Conservation (phyloP, 2,329 filamentous ascomycete genomes). For the Lanzia echinophila region DNA sequence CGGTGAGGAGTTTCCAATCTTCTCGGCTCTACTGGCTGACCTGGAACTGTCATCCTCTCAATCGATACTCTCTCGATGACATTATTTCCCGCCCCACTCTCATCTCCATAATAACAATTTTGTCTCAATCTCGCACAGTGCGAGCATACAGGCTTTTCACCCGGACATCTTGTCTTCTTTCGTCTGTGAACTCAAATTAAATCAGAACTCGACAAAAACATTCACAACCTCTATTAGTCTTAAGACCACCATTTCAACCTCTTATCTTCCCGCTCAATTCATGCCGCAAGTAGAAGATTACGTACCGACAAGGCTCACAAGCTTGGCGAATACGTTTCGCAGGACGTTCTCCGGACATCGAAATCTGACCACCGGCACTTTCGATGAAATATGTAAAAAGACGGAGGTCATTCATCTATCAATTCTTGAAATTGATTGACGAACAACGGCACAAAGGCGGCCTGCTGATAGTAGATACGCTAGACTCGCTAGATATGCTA, state of each 20-base stretch:
- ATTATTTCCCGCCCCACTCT: slow-evolving; percentile 11
- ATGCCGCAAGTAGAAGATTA: not conserved
- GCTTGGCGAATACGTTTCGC: slow-evolving; percentile 29
- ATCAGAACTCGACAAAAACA: not conserved
- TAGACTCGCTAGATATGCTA: not conserved
- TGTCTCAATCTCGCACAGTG: slow-evolving; percentile 43
- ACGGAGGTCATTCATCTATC: slow-evolving; percentile 1
- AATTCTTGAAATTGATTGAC: not conserved
- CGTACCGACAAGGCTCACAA: slow-evolving; percentile 34
- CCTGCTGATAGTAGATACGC: not conserved
- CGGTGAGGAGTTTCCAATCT: not conserved
- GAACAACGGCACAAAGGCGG: not conserved
- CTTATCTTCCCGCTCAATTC: not conserved
- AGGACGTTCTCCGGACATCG: slow-evolving; percentile 21
- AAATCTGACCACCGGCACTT: not conserved
- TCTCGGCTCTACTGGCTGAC: not conserved
- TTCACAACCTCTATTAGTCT: not conserved
- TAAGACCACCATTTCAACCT: not conserved
- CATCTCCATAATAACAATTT: slow-evolving; percentile 38
- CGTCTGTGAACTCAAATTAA: slow-evolving; percentile 31
- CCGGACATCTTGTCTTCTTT: slow-evolving; percentile 46
- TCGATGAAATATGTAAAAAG: slow-evolving; percentile 9
- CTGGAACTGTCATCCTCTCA: not conserved
- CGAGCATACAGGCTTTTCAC: slow-evolving; percentile 43
- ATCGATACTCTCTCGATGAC: slow-evolving; percentile 12